Conservation (phyloP, 2,329 filamentous ascomycete genomes). For the Aspergillus vadensis region DNA sequence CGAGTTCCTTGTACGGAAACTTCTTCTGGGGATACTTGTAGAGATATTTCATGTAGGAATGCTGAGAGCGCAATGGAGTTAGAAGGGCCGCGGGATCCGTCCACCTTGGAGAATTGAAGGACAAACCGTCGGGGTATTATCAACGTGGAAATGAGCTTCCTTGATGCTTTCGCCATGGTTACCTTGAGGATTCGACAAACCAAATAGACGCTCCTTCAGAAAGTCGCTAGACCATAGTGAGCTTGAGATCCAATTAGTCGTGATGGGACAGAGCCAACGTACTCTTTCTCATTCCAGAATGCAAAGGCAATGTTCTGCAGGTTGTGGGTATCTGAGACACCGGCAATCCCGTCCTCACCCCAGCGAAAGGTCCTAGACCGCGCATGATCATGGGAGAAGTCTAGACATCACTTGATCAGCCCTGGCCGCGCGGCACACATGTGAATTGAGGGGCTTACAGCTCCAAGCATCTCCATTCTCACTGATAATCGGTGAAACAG, state of each 20-base stretch:
- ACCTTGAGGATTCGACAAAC: conserved; percentile 91
- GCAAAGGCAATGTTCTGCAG: conserved; percentile 90
- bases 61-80: conserved; percentile 52
- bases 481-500: conserved; percentile 41
- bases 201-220: conserved; percentile 92
- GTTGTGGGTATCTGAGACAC: conserved; percentile 90
- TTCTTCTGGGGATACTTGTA: conserved; percentile 94
- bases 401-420: conserved; percentile 47
- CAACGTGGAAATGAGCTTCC: conserved; percentile 92
- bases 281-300: conserved; percentile 99
- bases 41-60: conserved; percentile 98
- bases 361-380: conserved; percentile 86
- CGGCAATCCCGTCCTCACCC: conserved; percentile 96
- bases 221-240: conserved; percentile 64
- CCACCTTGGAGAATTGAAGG: not conserved
- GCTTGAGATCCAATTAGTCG: not conserved
- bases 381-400: conserved; percentile 92
- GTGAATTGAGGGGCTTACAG: conserved; percentile 60
- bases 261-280: conserved; percentile 31
- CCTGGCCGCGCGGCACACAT: conserved; percentile 7
- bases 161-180: conserved; percentile 98
- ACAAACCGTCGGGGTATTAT: conserved; percentile 78
- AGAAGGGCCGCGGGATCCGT: not conserved
- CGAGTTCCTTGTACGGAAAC: conserved; percentile 88
- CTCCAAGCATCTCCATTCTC: conserved; percentile 93